Percentiles rank a stretch among this genome's conserved stretches.
Conservation (phyloP, 1,284 basidiomycete species). For the Boletus smithii region DNA sequence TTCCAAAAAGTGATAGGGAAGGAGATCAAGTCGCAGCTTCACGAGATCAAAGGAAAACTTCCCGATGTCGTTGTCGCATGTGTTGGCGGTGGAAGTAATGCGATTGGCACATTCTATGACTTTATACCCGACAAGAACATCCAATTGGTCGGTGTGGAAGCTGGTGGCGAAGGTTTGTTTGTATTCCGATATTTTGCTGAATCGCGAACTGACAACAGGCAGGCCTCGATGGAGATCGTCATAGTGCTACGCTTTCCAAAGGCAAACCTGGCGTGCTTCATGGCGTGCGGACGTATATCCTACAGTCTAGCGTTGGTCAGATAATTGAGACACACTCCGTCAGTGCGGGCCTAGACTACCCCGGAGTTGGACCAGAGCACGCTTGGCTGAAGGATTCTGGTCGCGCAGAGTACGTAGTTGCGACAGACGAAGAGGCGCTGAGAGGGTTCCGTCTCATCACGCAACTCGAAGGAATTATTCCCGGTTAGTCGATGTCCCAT, state of each 20-base stretch:
- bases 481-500: slow-evolving; percentile 51
- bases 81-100: slow-evolving; percentile 96
- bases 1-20: slow-evolving; percentile 95
- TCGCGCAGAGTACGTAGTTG: slow-evolving; percentile 89
- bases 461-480: slow-evolving; percentile 96
- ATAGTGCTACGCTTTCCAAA: slow-evolving; percentile 90
- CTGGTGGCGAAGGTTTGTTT: slow-evolving; percentile 87
- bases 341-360: slow-evolving; percentile 91
- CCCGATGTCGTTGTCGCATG: slow-evolving; percentile 96
- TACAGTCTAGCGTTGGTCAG: slow-evolving; percentile 87
- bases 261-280: slow-evolving; percentile 95
- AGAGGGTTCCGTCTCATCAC: slow-evolving; percentile 90
- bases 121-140: slow-evolving; percentile 87
- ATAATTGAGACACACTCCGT: slow-evolving; percentile 97
- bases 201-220: slow-evolving; percentile 3
- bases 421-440: slow-evolving; percentile 92
- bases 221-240: slow-evolving; percentile 77
- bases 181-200: slow-evolving; percentile 6
- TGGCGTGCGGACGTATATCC: slow-evolving; percentile 92
- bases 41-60: slow-evolving; percentile 74
- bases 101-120: slow-evolving; percentile 95
- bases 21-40: slow-evolving; percentile 91
- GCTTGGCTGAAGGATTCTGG: slow-evolving; percentile 94
- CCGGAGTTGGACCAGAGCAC: slow-evolving; percentile 96
- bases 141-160: slow-evolving; percentile 89